These are phyloP conservation scores for Malassezia globosa DNA, from an alignment of 1,284 basidiomycete genomes.

Conservation along the genomic window DNA sequence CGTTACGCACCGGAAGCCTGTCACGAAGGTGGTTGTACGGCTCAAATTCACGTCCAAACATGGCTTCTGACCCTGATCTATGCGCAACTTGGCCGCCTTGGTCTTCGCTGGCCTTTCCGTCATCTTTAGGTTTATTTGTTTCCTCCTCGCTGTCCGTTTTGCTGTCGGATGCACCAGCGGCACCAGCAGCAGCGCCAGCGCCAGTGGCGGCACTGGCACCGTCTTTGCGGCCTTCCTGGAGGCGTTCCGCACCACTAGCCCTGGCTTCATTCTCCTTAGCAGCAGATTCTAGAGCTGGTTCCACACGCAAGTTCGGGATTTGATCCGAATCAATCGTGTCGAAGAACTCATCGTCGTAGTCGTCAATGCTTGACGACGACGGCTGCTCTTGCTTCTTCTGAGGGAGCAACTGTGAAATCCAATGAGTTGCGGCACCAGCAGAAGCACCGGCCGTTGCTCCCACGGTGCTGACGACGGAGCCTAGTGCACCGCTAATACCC, in stretches of 20 bases:
- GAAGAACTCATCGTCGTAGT: conserved; percentile 93
- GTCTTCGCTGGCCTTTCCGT: conserved; percentile 19
- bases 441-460: conserved; percentile 1
- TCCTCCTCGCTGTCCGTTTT: background rate
- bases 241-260: background rate
- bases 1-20: conserved; percentile 59
- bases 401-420: background rate
- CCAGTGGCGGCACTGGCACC: background rate
- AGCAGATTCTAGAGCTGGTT: conserved; percentile 21
- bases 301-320: conserved; percentile 35
- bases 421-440: background rate
- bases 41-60: conserved; percentile 24
- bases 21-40: conserved; percentile 61
- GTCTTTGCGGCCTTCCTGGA: background rate
- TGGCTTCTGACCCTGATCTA: conserved; percentile 25
- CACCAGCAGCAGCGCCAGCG: background rate
- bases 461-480: background rate
- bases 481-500: background rate
- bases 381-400: background rate
- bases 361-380: conserved; percentile 49
- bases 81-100: too few relatives aligned
- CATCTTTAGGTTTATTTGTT: background rate
- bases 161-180: background rate
- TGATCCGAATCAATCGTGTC: conserved; percentile 75
- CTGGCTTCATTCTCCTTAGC: background rate